Evolutionary conservation across 2,329 filamentous ascomycete genomes (phyloP).

Genomic region (Apiospora arundinis): DNA sequence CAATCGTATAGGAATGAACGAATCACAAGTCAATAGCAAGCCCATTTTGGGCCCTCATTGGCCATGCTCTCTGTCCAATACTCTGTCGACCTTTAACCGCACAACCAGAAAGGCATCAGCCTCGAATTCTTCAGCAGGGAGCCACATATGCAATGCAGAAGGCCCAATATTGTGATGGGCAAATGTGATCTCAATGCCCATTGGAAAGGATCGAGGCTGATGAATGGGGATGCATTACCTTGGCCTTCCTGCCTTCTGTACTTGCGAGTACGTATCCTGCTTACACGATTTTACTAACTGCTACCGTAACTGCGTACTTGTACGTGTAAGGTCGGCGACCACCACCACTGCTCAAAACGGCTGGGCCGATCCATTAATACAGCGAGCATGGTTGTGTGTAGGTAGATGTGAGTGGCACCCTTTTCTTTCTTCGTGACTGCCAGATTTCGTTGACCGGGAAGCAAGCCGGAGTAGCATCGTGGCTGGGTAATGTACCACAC

Average conservation of each 20-base stretch:
- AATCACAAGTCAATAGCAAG: neutral
- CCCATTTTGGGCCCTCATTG: neutral
- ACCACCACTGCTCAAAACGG: neutral
- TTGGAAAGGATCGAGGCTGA: neutral
- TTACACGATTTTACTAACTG: neutral
- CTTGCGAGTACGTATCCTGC: neutral
- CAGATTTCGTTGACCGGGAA: constrained; percentile 8
- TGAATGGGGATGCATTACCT: neutral
- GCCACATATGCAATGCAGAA: constrained; percentile 11
- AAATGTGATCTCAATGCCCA: constrained; percentile 7
- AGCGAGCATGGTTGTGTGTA: neutral
- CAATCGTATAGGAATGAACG: neutral
- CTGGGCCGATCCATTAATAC: neutral
- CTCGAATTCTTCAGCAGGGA: constrained; percentile 1
- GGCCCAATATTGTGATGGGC: constrained; percentile 3
- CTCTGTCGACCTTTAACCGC: neutral
- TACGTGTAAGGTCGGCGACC: neutral
- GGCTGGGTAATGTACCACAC: constrained; percentile 10
- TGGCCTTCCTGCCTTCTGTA: neutral
- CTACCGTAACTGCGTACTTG: neutral
- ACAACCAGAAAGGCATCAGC: neutral
- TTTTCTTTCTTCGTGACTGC: neutral
- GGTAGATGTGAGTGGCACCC: constrained; percentile 13
- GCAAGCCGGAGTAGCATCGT: constrained; percentile 9
- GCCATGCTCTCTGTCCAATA: neutral